A percentile compares a stretch with the other conserved stretches of the same genome.
Conservation (phyloP, 768 basidiomycete species). For the Sporobolomyces pararoseus region DNA sequence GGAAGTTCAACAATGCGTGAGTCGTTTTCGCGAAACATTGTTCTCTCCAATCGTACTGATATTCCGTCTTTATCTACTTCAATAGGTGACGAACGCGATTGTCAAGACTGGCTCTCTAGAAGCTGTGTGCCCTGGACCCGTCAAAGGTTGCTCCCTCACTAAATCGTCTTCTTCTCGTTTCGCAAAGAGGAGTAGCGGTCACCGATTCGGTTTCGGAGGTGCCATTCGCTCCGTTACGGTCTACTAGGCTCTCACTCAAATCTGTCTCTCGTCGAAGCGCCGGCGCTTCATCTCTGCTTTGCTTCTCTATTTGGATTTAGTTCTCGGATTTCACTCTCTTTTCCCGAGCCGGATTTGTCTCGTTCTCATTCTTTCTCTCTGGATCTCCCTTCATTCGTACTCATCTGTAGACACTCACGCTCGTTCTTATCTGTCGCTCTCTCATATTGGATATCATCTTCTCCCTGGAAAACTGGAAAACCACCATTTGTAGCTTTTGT, state of each 20-base stretch:
- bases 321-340: too few relatives aligned
- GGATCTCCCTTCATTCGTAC: background rate
- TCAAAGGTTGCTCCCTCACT: constrained; percentile 30
- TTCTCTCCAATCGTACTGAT: background rate
- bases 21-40: background rate
- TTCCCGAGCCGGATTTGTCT: too few relatives aligned
- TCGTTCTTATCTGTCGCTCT: background rate
- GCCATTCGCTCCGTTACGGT: constrained; percentile 20
- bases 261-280: background rate
- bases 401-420: background rate
- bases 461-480: too few relatives aligned
- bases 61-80: background rate
- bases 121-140: constrained; percentile 41
- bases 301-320: background rate
- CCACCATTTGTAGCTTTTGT: too few relatives aligned
- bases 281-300: background rate
- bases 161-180: constrained; percentile 10
- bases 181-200: constrained; percentile 1
- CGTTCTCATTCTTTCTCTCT: background rate
- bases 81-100: constrained; percentile 36
- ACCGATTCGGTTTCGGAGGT: constrained; percentile 26
- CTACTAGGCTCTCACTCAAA: background rate
- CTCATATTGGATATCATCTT: too few relatives aligned
- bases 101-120: constrained; percentile 28
- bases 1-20: constrained; percentile 35